phyloP scores from a whole-genome alignment of 2,329 filamentous ascomycete species.

The Colletotrichum simmondsii region DNA sequence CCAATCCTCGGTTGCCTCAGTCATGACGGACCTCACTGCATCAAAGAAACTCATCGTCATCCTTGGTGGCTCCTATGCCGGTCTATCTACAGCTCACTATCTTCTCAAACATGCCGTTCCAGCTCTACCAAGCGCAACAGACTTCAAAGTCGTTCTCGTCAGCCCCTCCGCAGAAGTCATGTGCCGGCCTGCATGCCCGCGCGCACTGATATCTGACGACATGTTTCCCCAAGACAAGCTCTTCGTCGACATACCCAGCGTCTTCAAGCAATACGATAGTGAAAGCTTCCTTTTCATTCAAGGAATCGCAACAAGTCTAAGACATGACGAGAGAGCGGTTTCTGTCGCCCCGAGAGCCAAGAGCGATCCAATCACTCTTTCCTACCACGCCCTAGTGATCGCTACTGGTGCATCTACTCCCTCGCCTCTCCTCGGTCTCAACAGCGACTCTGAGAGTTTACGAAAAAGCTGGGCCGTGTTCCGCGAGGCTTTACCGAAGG shows the following conservation, averaged over 20 bases:
- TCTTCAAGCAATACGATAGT: constrained; percentile 52
- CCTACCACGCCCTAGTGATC: constrained; percentile 58
- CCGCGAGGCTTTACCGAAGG: constrained; percentile 48
- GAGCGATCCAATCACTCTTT: constrained; percentile 35
- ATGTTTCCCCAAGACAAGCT: constrained; percentile 56
- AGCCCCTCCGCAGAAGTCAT: constrained; percentile 53
- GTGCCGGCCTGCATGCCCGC: constrained; percentile 56
- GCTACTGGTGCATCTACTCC: constrained; percentile 58
- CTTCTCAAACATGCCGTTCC: constrained; percentile 63
- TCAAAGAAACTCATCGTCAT: constrained; percentile 57
- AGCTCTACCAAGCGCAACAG: constrained; percentile 43
- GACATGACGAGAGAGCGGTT: constrained; percentile 47
- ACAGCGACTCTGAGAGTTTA: constrained; percentile 45
- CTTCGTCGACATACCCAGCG: constrained; percentile 50
- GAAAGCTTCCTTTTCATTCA: constrained; percentile 54
- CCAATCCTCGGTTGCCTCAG: not conserved
- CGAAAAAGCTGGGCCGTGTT: constrained; percentile 50
- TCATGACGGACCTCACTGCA: not conserved
- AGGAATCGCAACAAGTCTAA: constrained; percentile 49
- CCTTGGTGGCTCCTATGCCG: constrained; percentile 64
- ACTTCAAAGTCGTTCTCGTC: constrained; percentile 55
- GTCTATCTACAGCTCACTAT: constrained; percentile 63
- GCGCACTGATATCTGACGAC: constrained; percentile 57
- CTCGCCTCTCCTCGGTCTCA: constrained; percentile 56
- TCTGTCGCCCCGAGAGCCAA: constrained; percentile 37